phyloP scores from a whole-genome alignment of 495 filamentous ascomycete genomes.

The Hypoxylon fuscum region DNA sequence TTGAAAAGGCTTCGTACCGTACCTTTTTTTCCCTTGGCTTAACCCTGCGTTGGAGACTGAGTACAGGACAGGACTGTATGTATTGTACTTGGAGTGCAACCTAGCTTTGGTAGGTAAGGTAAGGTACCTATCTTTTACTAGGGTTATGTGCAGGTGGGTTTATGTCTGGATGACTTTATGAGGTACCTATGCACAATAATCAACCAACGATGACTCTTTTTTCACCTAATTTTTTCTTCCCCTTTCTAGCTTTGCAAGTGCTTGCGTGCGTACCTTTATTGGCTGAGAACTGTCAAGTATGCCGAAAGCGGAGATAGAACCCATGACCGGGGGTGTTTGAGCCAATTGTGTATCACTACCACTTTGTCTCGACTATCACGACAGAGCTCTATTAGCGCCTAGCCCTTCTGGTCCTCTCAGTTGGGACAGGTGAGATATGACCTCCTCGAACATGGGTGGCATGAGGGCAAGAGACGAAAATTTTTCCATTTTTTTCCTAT shows the following conservation, averaged over 20 bases:
- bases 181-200: constrained; percentile 28
- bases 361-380: constrained; percentile 40
- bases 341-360: constrained; percentile 38
- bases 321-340: constrained; percentile 28
- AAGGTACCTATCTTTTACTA: constrained; percentile 17
- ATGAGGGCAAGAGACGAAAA: background rate
- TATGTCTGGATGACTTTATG: constrained; percentile 14
- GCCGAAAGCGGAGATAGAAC: constrained; percentile 41
- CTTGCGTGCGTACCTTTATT: constrained; percentile 39
- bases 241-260: constrained; percentile 36
- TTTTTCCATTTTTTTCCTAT: too few relatives aligned
- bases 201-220: constrained; percentile 41
- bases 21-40: constrained; percentile 30
- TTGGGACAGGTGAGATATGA: constrained; percentile 25
- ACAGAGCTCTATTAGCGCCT: constrained; percentile 42
- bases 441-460: constrained; percentile 14
- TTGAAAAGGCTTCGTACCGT: constrained; percentile 29
- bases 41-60: constrained; percentile 30
- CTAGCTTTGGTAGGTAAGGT: constrained; percentile 27
- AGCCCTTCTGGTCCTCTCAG: constrained; percentile 27
- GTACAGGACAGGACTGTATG: background rate
- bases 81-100: constrained; percentile 19
- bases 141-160: constrained; percentile 1
- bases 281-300: constrained; percentile 27
- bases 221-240: constrained; percentile 16